phyloP scores from a whole-genome alignment of 352 stramenopile genomes.

The Phytophthora tubulina region DNA sequence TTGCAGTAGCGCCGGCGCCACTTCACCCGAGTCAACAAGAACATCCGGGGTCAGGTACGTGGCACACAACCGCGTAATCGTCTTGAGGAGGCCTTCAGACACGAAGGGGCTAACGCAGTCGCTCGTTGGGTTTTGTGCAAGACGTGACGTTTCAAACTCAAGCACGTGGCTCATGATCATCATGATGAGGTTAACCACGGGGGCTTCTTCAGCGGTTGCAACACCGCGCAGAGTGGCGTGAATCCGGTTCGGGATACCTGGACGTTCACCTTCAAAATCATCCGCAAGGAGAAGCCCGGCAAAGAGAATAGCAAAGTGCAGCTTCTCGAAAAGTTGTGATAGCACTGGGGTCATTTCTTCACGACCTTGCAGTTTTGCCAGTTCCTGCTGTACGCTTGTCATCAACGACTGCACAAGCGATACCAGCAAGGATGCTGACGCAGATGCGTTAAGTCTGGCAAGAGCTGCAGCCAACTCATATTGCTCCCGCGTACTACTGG shows the following conservation, averaged over 20 bases:
- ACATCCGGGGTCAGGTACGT: slow-evolving; percentile 77
- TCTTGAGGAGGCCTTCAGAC: slow-evolving; percentile 78
- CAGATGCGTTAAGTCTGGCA: slow-evolving; percentile 68
- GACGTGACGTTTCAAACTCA: slow-evolving; percentile 70
- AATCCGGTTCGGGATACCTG: slow-evolving; percentile 72
- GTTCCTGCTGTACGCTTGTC: slow-evolving; percentile 51
- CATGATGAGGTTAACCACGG: slow-evolving; percentile 70
- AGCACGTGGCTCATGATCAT: slow-evolving; percentile 78
- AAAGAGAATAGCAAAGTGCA: slow-evolving; percentile 87
- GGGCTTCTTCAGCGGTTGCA: slow-evolving; percentile 34
- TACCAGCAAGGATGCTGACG: slow-evolving; percentile 62
- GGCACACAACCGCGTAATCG: slow-evolving; percentile 76
- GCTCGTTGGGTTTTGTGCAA: slow-evolving; percentile 67
- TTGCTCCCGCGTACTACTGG: slow-evolving; percentile 69
- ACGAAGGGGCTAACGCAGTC: slow-evolving; percentile 80
- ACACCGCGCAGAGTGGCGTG: slow-evolving; percentile 48
- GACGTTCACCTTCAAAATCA: slow-evolving; percentile 80
- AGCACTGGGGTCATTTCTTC: slow-evolving; percentile 66
- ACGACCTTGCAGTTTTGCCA: slow-evolving; percentile 53
- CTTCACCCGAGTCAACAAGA: slow-evolving; percentile 46
- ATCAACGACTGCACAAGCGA: slow-evolving; percentile 75
- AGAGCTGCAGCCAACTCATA: slow-evolving; percentile 78
- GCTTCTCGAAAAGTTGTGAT: slow-evolving; percentile 79
- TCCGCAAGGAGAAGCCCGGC: slow-evolving; percentile 79
- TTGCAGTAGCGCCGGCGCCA: slow-evolving; percentile 62